Conservation (phyloP, 1,284 basidiomycete species). For the Apiotrichum gamsii region DNA sequence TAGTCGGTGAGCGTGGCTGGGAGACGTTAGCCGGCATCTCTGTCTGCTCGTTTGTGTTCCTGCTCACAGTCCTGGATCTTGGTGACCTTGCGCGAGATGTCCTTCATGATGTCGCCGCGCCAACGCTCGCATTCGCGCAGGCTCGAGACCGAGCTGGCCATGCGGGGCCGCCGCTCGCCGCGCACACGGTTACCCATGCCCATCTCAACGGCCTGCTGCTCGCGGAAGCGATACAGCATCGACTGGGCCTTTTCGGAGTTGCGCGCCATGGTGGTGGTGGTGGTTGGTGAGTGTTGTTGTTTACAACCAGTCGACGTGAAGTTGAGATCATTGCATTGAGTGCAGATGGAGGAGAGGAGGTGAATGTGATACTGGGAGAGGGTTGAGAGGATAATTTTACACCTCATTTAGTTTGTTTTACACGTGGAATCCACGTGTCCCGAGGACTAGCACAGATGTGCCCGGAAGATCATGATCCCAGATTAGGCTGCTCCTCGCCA, state of each 20-base stretch:
- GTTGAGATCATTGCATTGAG: background rate
- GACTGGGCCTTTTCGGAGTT: conserved; percentile 98
- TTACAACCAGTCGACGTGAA: too few relatives aligned
- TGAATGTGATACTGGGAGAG: too few relatives aligned
- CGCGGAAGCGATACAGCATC: conserved; percentile 97
- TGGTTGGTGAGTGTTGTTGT: too few relatives aligned
- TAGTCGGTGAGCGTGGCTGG: conserved; percentile 88
- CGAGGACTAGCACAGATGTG: too few relatives aligned
- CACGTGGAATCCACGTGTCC: too few relatives aligned
- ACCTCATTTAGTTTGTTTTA: too few relatives aligned
- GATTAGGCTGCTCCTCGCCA: too few relatives aligned
- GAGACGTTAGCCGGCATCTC: too few relatives aligned
- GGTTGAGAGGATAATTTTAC: too few relatives aligned
- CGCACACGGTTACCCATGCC: conserved; percentile 66
- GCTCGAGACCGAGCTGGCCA: conserved; percentile 85
- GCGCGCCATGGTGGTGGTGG: conserved; percentile 58
- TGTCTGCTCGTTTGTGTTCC: too few relatives aligned
- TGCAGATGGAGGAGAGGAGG: background rate
- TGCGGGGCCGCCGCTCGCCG: conserved; percentile 72
- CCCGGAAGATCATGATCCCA: too few relatives aligned
- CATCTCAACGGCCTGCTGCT: conserved; percentile 91
- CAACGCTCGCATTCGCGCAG: conserved; percentile 90
- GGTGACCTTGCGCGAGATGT: conserved; percentile 91
- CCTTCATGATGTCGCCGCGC: conserved; percentile 88
- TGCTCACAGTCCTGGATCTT: conserved; percentile 94